These are phyloP conservation scores for Gynandropsis gynandra DNA, from an alignment of 345 rosid species.

Conservation along the genomic window DNA sequence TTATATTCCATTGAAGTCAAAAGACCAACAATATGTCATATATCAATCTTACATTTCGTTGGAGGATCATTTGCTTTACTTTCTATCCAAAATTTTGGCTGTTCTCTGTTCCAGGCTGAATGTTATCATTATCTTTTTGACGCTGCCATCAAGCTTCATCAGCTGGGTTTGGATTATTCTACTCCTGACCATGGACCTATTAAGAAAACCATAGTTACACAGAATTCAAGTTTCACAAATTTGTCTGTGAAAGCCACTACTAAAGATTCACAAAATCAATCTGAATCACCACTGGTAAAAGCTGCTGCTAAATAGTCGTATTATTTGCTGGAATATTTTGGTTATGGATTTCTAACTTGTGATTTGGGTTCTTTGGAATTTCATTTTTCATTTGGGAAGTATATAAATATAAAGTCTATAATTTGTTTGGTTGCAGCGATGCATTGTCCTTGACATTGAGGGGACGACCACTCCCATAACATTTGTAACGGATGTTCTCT, in stretches of 20 bases:
- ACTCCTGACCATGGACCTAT: conserved; percentile 70
- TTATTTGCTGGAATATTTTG: background rate
- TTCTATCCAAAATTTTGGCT: conserved; percentile 9
- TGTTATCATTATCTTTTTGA: conserved; percentile 88
- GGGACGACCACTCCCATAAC: conserved; percentile 97
- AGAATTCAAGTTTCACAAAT: conserved; percentile 25
- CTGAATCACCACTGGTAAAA: conserved; percentile 43
- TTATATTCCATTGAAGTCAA: background rate
- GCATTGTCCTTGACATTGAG: conserved; percentile 90
- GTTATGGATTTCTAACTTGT: background rate
- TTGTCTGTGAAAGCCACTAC: conserved; percentile 34
- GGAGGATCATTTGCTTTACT: conserved; percentile 13
- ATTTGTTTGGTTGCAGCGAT: conserved; percentile 48
- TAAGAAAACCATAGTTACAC: conserved; percentile 34
- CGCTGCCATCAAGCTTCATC: conserved; percentile 89
- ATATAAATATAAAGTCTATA: conserved; percentile 1
- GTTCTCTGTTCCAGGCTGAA: conserved; percentile 56
- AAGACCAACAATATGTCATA: background rate
- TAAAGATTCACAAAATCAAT: conserved; percentile 36
- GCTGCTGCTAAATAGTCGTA: background rate
- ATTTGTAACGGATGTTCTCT: conserved; percentile 82
- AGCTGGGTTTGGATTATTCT: conserved; percentile 65
- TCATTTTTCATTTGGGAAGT: background rate
- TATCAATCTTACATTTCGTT: background rate
- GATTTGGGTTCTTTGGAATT: background rate